Evolutionary conservation across 805 yeast genomes (phyloP), one percentile per base, ranked within the genome.

Genomic region (Zygosaccharomyces bailii): DNA sequence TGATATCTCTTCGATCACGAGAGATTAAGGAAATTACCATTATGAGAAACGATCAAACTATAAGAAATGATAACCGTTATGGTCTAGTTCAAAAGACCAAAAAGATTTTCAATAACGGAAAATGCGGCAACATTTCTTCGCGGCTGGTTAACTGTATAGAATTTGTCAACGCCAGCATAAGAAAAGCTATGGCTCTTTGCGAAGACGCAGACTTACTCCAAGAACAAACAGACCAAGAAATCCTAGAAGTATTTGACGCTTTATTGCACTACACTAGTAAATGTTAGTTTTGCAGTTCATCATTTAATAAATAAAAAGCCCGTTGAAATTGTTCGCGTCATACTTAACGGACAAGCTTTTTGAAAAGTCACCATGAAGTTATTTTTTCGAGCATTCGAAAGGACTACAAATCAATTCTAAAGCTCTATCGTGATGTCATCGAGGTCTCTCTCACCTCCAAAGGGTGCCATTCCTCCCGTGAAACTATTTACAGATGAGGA

Each of bases 401-500:
- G 7, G 6, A 24, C 11, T 24, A 5, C 11, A 17, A 38, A 10
- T 24, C 29, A 24, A 24, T n/a, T 16, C 29, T 16, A 13, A 6
- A 25, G 10, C 23, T 13, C 21, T 13, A 16, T 23, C 21, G 18
- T 14, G 16, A 43, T 43, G 40, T 34, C 49, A n/a, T 37, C 45
- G 17, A 45, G 49, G 32, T 44, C 51, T 6, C 23, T 35, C n/a
- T 40, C 51, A 6, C 47, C 51, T 17, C 43, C 40, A 16, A 33
- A 43, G 40, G 25, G 23, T 35, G 14, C 50, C 49, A 34, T 32
- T 37, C 35, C 24, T 3, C 20, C 44, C 33, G 17, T 24, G 1
- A 46, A 42, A 19, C 44, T 63, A 6, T 66, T 57, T 45, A 41
- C 46, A 9, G 70, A 74, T 34, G 71, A 67, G 30, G 76, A 70